Evolutionary conservation across 1,139 yeast genomes (phyloP).

Genomic region (Williopsis jadinii): DNA sequence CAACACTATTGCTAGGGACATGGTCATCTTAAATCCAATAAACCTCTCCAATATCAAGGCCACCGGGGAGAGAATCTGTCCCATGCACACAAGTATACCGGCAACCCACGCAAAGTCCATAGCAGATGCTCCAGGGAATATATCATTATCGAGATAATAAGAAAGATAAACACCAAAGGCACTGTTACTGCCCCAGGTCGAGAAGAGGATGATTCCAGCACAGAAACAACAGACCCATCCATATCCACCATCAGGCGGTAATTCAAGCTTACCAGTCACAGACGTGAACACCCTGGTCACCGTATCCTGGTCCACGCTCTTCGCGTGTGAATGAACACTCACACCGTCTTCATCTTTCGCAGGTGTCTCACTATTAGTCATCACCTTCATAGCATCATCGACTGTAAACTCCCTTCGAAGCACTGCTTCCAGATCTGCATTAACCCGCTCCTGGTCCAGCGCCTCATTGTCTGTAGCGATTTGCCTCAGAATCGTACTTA

Average conservation of each 20-base stretch:
- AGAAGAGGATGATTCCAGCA: conserved; percentile 42
- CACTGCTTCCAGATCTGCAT: background rate
- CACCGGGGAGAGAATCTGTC: conserved; percentile 52
- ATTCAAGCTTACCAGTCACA: conserved; percentile 25
- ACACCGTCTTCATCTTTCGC: background rate
- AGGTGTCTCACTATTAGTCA: background rate
- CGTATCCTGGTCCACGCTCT: background rate
- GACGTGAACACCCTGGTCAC: conserved; percentile 25
- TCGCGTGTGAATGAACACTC: background rate
- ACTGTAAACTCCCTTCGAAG: conserved; percentile 6
- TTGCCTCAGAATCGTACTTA: background rate
- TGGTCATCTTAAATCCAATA: conserved; percentile 31
- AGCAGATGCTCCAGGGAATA: conserved; percentile 49
- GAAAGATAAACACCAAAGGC: conserved; percentile 62
- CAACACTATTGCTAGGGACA: conserved; percentile 41
- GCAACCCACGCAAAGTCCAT: conserved; percentile 64
- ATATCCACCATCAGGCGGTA: conserved; percentile 60
- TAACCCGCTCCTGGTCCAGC: background rate
- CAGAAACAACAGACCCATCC: conserved; percentile 64
- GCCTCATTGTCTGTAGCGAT: conserved; percentile 1
- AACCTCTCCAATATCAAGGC: conserved; percentile 30
- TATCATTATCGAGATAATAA: conserved; percentile 39
- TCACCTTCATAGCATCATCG: conserved; percentile 4
- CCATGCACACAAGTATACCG: conserved; percentile 53
- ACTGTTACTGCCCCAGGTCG: conserved; percentile 72